Percentiles rank a stretch among this genome's conserved stretches.
Evolutionary conservation across 208 protist species (phyloP).

Genomic region (Trypanosoma vivax): DNA sequence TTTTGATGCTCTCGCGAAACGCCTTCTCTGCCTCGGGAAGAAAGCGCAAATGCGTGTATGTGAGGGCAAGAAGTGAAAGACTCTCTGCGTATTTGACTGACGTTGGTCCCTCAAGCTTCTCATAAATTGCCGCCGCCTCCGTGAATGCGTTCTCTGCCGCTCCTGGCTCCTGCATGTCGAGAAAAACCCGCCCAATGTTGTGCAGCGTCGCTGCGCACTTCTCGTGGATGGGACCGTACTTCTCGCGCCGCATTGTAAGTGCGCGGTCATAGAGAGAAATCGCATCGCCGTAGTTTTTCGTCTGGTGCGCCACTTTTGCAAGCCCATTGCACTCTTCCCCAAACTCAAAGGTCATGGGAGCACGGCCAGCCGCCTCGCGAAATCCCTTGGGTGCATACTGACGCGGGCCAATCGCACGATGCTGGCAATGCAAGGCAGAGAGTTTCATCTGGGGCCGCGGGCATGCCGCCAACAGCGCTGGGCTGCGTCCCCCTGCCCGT

Average conservation of each 20-base stretch:
- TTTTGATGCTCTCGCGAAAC: conserved; percentile 82
- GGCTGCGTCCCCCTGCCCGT: too few species aligned
- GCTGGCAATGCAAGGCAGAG: conserved; percentile 26
- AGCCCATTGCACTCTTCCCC: conserved; percentile 82
- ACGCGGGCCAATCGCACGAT: conserved; percentile 62
- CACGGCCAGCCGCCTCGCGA: conserved; percentile 71
- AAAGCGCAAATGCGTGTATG: conserved; percentile 82
- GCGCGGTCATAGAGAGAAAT: conserved; percentile 81
- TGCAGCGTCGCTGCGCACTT: conserved; percentile 80
- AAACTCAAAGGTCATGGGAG: conserved; percentile 82
- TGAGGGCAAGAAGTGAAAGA: conserved; percentile 71
- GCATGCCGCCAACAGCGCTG: too few species aligned
- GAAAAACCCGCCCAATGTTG: conserved; percentile 83
- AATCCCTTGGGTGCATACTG: conserved; percentile 82
- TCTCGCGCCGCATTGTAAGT: conserved; percentile 73
- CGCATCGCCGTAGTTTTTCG: conserved; percentile 86
- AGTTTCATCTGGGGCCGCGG: too few species aligned
- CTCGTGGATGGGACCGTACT: conserved; percentile 76
- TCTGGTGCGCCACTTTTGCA: conserved; percentile 74
- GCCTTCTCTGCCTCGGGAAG: conserved; percentile 86
- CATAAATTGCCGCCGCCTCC: conserved; percentile 84
- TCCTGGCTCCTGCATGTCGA: conserved; percentile 87
- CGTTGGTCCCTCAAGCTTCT: conserved; percentile 59
- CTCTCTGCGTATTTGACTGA: conserved; percentile 81
- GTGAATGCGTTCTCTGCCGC: conserved; percentile 86